phyloP scores from a whole-genome alignment of 2,329 filamentous ascomycete species.

The Monilinia polystroma region DNA sequence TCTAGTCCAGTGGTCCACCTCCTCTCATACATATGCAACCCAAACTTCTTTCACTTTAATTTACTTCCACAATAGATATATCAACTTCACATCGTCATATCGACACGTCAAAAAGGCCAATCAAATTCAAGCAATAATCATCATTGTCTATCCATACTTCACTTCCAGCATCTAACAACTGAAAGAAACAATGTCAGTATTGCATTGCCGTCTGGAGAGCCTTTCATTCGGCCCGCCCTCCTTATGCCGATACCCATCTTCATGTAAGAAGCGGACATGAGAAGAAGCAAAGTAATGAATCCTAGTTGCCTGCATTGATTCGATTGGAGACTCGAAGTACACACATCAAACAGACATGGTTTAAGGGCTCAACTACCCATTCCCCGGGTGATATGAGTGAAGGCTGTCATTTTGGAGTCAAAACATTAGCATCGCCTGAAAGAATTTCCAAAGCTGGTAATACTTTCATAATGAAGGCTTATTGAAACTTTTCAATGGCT shows the following conservation, averaged over 20 bases:
- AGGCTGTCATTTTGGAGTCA: constrained; percentile 8
- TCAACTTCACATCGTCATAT: background rate
- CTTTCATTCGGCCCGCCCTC: background rate
- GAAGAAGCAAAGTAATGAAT: background rate
- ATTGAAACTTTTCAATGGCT: background rate
- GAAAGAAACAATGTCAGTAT: background rate
- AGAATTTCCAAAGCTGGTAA: background rate
- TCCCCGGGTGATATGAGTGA: background rate
- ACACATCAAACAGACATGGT: background rate
- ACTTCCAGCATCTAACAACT: background rate
- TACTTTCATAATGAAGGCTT: background rate
- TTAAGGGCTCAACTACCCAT: background rate
- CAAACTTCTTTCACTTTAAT: too few relatives aligned
- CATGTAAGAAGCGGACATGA: background rate
- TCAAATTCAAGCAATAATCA: background rate
- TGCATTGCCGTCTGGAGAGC: too few relatives aligned
- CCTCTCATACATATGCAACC: too few relatives aligned
- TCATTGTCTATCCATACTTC: background rate
- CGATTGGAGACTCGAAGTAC: background rate
- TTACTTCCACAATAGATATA: too few relatives aligned
- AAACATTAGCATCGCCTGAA: background rate
- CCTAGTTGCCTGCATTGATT: background rate
- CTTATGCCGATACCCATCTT: background rate
- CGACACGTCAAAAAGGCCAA: too few relatives aligned
- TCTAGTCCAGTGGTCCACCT: too few relatives aligned